These are phyloP conservation scores for Volvariella surrecta DNA, from an alignment of 1,284 basidiomycete species.

Conservation along the genomic window DNA sequence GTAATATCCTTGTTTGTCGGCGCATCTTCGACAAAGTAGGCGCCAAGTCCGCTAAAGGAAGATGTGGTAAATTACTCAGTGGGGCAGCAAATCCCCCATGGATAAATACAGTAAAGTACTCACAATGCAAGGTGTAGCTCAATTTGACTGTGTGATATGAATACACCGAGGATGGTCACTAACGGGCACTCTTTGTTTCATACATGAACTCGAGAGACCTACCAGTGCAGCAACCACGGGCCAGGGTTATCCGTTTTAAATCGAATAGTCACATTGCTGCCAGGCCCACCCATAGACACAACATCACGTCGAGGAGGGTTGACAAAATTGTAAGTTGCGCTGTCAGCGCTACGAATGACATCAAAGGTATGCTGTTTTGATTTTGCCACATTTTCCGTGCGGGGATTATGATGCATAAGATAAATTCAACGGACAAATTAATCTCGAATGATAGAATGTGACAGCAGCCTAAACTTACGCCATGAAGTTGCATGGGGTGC, in stretches of 20 bases:
- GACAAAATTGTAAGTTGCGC: constrained; percentile 22
- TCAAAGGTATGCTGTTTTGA: constrained; percentile 20
- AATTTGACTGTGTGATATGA: constrained; percentile 15
- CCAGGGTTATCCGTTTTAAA: constrained; percentile 28
- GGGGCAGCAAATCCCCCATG: constrained; percentile 9
- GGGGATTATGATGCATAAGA: no score
- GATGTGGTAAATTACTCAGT: no score
- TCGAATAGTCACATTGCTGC: constrained; percentile 21
- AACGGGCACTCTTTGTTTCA: no score
- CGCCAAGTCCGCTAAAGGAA: no score
- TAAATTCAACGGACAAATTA: background rate
- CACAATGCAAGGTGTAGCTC: constrained; percentile 23
- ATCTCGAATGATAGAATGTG: no score
- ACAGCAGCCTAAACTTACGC: constrained; percentile 17
- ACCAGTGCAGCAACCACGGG: constrained; percentile 38
- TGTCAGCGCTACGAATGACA: constrained; percentile 26
- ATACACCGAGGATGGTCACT: no score
- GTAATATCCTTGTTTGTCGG: no score
- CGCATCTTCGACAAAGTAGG: constrained; percentile 10
- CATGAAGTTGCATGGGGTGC: constrained; percentile 29
- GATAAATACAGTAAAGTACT: constrained; percentile 4
- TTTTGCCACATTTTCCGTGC: no score
- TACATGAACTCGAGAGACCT: constrained; percentile 8
- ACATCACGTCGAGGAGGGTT: constrained; percentile 25
- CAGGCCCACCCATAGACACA: constrained; percentile 16